Base-by-base conservation (phyloP, 441 rosid species). In the Adansonia gregorii region DNA sequence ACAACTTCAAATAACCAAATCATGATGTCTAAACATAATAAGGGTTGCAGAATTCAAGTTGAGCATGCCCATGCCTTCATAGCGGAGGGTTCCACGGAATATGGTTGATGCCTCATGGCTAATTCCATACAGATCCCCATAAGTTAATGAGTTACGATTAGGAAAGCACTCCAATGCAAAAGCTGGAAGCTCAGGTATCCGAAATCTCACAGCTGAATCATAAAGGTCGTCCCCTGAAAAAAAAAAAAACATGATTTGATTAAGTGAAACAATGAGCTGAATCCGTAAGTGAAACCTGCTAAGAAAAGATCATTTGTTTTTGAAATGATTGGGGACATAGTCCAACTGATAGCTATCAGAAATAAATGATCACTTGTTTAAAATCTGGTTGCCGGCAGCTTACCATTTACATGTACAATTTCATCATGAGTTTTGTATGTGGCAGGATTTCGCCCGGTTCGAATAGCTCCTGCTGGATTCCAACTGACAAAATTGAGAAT, bases 381-480 rank as follows among this genome's bases (percentile, higher is more conserved):
- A 27, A 8, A 4, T 61, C 17, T 27, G 43, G 67, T 61, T 27
- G 75, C 41, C 6, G 69, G 73, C 59, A 78, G 48, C 78, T 80
- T 88, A 95, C 99, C 99, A 79, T 89, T 88, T 58, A 95, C 85
- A 51, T 89, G 79, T 59, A 88, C 67, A 78, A 75, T 90, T 83
- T 90, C 86, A 31, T 92, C 89, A 8, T 83, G 79, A 74, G 77
- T 83, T 82, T 78, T 86, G 81, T 89, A 92, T 9, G 84, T 92
- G 39, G 99, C 98, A 54, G 99, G 98, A 85, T 92, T 94, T 35
- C 77, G 78, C 72, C 97, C 98, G 19, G 80, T 60, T 88, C 88
- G 85, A 78, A 95, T 89, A 65, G 97, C 97, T 88, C 99, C 98
- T 51, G 97, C 97, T 82, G 98, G 98, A 82, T 86, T 94, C 99